Base-by-base conservation (phyloP, 2,329 filamentous ascomycete genomes). In the Neodidymelliopsis sp. region DNA sequence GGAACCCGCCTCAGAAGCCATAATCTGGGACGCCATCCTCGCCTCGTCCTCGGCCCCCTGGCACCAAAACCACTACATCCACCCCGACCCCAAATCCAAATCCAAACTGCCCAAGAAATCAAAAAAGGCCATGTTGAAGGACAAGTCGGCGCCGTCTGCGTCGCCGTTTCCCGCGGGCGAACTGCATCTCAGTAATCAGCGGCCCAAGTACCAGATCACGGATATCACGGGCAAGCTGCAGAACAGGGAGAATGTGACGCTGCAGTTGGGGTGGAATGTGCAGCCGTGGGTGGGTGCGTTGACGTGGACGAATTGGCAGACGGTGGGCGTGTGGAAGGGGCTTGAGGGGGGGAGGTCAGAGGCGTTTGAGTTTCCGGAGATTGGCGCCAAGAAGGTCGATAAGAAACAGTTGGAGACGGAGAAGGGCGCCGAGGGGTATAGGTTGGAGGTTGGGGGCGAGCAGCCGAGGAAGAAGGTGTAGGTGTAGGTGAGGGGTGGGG, bases 1-100 rank as follows among this genome's bases (percentile, higher is more conserved):
- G 28, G 66, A 75, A 56, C 75, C 77, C 9, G 56, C 71, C 38
- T 79, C 77, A 25, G 77, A 91, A 75, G 89, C 90, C 62, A 88
- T 97, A 56, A 93, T 99, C 76, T 97, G 93, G 94, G 93, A 99
- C 76, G 83, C 81, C 59, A 97, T 99, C 77, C 92, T 99, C 75
- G 89, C 90, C 33, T 86, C 84, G 62, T 82, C 84, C 44, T 84
- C 82, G 63, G 83, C 88, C 24, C 78, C 77, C 18, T 75, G 71
- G 66, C 75, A 81, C 70, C 69, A 72, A 36, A 79, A 79, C 69
- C 76, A 79, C 58, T 81, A 77, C 70, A 72, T 77, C 54, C 78
- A 79, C 72, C 77, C 77, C 77, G 85, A 75, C 77, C 85, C 76
- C 19, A 88, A 86, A 74, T 75, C 57, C 28, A 63, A 64, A 31